These are phyloP conservation scores for Raddia distichophylla DNA, from an alignment of 176 grass and related monocot species.

Conservation along the genomic window DNA sequence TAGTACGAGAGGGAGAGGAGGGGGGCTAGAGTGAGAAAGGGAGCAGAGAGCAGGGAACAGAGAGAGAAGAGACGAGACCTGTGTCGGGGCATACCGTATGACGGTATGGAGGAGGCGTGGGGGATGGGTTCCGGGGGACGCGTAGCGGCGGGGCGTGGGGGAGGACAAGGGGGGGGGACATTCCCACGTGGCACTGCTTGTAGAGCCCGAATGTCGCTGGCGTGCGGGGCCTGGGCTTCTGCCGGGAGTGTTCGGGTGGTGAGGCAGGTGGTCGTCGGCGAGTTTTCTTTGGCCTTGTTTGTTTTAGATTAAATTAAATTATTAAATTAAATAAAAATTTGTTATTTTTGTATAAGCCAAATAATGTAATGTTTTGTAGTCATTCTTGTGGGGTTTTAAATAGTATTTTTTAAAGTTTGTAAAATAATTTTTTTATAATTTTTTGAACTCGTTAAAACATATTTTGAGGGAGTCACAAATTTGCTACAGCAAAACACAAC, in stretches of 20 bases:
- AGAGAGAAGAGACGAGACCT: conserved; percentile 37
- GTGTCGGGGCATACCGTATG: conserved; percentile 58
- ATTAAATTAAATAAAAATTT: too few species aligned
- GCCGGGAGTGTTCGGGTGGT: not conserved
- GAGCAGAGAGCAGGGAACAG: not conserved
- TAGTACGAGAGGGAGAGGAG: not conserved
- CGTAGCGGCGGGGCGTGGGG: conserved; percentile 26
- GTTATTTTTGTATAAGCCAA: too few species aligned
- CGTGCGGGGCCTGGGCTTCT: not conserved
- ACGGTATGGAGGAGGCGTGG: conserved; percentile 39
- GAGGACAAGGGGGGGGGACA: not conserved
- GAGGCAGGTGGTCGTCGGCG: not conserved
- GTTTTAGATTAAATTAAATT: too few species aligned
- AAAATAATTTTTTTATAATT: too few species aligned
- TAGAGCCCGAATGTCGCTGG: not conserved
- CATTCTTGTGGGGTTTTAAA: too few species aligned
- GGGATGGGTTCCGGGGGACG: conserved; percentile 40
- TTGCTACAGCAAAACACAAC: too few species aligned
- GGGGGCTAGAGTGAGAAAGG: conserved; percentile 39
- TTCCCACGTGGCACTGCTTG: conserved; percentile 38
- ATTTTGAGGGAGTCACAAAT: too few species aligned
- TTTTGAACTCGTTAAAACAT: too few species aligned
- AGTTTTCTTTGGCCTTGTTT: too few species aligned
- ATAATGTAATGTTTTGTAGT: too few species aligned
- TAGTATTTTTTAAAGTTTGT: too few species aligned